A percentile compares a stretch with the other conserved stretches of the same genome.
These are phyloP conservation scores for Eremochloa ophiuroides DNA, from an alignment of 176 grass and related monocot species.

Conservation along the genomic window DNA sequence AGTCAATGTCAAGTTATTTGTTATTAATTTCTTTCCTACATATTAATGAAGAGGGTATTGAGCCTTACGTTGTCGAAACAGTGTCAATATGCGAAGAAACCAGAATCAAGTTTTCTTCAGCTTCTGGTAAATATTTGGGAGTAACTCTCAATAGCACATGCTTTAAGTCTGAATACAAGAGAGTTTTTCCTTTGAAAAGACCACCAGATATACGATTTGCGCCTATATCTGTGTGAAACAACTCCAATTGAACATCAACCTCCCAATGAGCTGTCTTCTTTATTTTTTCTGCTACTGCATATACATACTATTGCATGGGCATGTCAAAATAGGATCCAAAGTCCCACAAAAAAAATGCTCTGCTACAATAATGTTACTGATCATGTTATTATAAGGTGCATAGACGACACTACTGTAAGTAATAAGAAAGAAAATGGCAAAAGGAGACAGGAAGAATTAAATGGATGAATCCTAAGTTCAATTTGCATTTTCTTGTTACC, in stretches of 20 bases:
- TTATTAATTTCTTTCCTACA: not conserved
- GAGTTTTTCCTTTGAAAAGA: conserved; percentile 90
- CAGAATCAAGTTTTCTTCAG: conserved; percentile 81
- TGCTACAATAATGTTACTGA: conserved; percentile 6
- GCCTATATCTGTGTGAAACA: conserved; percentile 82
- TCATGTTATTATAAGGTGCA: conserved; percentile 7
- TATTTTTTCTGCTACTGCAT: conserved; percentile 91
- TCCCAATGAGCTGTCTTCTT: conserved; percentile 95
- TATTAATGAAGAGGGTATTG: conserved; percentile 4
- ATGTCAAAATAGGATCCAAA: conserved; percentile 46
- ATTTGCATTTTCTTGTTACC: not conserved
- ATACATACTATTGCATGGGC: conserved; percentile 81
- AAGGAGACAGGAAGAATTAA: not conserved
- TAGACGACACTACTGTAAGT: not conserved
- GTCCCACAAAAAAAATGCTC: conserved; percentile 12
- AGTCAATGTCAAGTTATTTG: conserved; percentile 7
- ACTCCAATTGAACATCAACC: conserved; percentile 94
- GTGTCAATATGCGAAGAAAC: conserved; percentile 98
- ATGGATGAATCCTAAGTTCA: conserved; percentile 5
- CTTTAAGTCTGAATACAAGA: conserved; percentile 89
- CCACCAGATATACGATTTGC: conserved; percentile 59
- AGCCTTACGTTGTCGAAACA: conserved; percentile 81
- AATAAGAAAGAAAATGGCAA: not conserved
- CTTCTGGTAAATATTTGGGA: conserved; percentile 86
- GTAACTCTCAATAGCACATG: conserved; percentile 90